Conservation (phyloP, 73 alveolate species). For the Paramecium sexaurelia region DNA sequence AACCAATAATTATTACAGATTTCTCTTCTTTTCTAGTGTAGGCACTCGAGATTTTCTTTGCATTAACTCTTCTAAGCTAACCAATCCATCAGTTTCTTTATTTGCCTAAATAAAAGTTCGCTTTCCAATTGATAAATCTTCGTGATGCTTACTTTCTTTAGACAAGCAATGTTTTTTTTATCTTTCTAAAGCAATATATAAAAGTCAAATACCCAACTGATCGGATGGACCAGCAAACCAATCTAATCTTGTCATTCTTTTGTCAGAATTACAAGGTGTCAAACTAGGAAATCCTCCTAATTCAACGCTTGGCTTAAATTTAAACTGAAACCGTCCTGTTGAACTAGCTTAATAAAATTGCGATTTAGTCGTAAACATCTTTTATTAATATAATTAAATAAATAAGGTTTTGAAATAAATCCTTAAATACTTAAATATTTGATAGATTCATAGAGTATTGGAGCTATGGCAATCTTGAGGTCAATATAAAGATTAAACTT, state of each 20-base stretch:
- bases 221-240: slow-evolving; percentile 18
- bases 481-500: too few relatives aligned
- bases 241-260: background rate
- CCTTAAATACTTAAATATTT: background rate
- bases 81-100: slow-evolving; percentile 19
- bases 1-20: background rate
- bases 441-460: too few relatives aligned
- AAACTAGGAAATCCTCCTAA: slow-evolving; percentile 26
- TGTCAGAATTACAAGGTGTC: background rate
- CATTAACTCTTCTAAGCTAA: background rate
- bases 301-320: slow-evolving; percentile 39
- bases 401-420: background rate
- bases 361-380: slow-evolving; percentile 21
- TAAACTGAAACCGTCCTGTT: slow-evolving; percentile 35
- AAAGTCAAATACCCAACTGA: background rate
- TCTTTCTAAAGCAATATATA: background rate
- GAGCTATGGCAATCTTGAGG: too few relatives aligned
- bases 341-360: slow-evolving; percentile 50
- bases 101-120: slow-evolving; percentile 18
- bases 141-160: background rate
- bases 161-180: background rate
- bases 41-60: slow-evolving; percentile 48
- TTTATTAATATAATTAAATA: background rate
- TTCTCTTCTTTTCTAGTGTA: background rate
- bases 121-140: slow-evolving; percentile 25